A percentile compares a stretch with the other conserved stretches of the same genome.
These are phyloP conservation scores for Vachellia collinsii DNA, from an alignment of 306 rosid genomes.

Conservation along the genomic window DNA sequence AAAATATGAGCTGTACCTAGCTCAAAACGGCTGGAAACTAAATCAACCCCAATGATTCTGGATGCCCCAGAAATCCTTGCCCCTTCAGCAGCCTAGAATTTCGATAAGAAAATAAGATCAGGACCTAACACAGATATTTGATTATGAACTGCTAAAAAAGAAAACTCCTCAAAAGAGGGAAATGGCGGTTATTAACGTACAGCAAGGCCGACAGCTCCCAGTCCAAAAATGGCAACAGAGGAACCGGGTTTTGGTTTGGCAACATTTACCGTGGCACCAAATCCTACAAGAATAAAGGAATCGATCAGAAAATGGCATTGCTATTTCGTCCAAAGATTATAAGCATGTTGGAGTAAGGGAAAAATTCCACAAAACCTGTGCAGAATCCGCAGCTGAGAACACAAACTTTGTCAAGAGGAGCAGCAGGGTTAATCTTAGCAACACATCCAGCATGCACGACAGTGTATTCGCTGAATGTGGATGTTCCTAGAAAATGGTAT, in stretches of 20 bases:
- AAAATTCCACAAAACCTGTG: too few relatives aligned
- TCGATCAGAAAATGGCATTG: not conserved
- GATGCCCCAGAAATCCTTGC: constrained; percentile 66
- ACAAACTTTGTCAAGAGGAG: constrained; percentile 76
- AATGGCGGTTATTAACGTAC: constrained; percentile 38
- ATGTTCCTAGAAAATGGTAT: constrained; percentile 67
- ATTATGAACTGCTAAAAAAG: not conserved
- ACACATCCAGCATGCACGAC: constrained; percentile 59
- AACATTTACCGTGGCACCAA: constrained; percentile 69
- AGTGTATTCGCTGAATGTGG: constrained; percentile 72
- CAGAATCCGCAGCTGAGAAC: constrained; percentile 68
- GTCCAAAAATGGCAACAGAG: constrained; percentile 61
- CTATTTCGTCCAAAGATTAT: not conserved
- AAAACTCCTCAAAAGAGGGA: not conserved
- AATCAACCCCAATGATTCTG: constrained; percentile 67
- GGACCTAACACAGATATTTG: not conserved
- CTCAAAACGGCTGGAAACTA: constrained; percentile 58
- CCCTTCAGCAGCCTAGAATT: constrained; percentile 64
- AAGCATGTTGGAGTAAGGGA: not conserved
- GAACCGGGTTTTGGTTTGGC: constrained; percentile 66
- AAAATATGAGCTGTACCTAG: constrained; percentile 43
- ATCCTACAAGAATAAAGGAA: constrained; percentile 40
- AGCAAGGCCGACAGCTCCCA: constrained; percentile 78
- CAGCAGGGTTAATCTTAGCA: constrained; percentile 63
- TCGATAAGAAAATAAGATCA: not conserved